Conservation (phyloP, 2,329 filamentous ascomycete species). For the Aureobasidium lini region DNA sequence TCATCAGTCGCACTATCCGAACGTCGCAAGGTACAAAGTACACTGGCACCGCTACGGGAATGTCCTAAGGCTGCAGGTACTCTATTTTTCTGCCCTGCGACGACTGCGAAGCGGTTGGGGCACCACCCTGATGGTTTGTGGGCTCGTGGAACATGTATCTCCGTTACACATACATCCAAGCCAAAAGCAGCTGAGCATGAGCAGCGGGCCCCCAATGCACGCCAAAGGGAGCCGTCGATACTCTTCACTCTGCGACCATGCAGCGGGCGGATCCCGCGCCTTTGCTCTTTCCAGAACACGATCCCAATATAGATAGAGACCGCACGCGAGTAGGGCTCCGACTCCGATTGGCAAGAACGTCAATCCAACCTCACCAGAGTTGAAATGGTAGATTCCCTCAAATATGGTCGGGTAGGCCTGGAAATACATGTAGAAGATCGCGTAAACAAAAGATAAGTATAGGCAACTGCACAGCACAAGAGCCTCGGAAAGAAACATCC, state of each 20-base stretch:
- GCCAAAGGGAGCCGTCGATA: constrained; percentile 65
- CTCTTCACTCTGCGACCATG: constrained; percentile 58
- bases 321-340: constrained; percentile 52
- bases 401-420: constrained; percentile 66
- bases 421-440: constrained; percentile 66
- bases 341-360: constrained; percentile 61
- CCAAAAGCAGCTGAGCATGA: constrained; percentile 25
- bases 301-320: constrained; percentile 61
- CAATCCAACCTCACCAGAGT: constrained; percentile 57
- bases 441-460: constrained; percentile 57
- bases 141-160: not conserved
- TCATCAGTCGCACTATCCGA: constrained; percentile 24
- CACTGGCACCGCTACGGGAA: constrained; percentile 14
- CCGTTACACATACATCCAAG: not conserved
- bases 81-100: not conserved
- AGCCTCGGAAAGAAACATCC: constrained; percentile 67
- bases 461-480: constrained; percentile 67
- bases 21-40: too few species aligned
- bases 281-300: constrained; percentile 48
- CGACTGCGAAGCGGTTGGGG: too few species aligned
- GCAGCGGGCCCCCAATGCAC: constrained; percentile 59
- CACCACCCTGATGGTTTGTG: not conserved
- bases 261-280: constrained; percentile 29
- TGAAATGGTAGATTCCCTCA: constrained; percentile 53
- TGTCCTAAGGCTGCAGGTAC: not conserved